Evolutionary conservation across 345 rosid species (phyloP), one percentile per base, ranked within the genome.

Genomic region (Turritis glabra): DNA sequence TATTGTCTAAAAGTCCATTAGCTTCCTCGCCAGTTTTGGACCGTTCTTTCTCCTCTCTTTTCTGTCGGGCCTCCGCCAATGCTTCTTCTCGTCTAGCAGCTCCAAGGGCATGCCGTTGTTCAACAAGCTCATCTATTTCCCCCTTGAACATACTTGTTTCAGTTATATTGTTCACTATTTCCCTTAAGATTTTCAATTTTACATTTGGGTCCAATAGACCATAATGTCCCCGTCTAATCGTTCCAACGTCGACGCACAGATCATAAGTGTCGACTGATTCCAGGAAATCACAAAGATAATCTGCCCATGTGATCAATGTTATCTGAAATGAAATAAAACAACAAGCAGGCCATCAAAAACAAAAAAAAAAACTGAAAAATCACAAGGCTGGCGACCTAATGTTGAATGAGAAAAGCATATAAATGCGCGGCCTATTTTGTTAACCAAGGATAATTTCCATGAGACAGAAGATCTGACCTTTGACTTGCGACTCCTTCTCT

Each of bases 41-140:
- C 64, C 58, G 78, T 64, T 83, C 90, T 83, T 86, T 92, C 73
- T 83, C 90, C 83, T 84, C 88, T 81, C 94, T 85, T 83, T 55
- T 89, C 79, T 83, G 85, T 64, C 85, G 87, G 57, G 85, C 94
- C 76, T 82, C 95, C 71, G 82, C 82, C 81, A 95, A 69, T 46
- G 96, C 96, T 83, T 89, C 92, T 52, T 76, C 97, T 76, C 99
- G 85, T 84, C 85, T 86, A 41, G 92, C 82, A 58, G 99, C 89
- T 71, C 90, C 92, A 73, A 95, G 87, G 38, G 76, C 84, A 65
- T 82, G 92, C 41, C 84, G 83, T 80, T 89, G 86, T 70, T 88
- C 97, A 82, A 90, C 78, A 77, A 82, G 87, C 68, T 90, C 89
- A 64, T 88, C 97, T 74, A 95, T 41, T 81, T 85, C 86, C 79